phyloP scores from a whole-genome alignment of 2,329 filamentous ascomycete species.

The Cadophora gregata region DNA sequence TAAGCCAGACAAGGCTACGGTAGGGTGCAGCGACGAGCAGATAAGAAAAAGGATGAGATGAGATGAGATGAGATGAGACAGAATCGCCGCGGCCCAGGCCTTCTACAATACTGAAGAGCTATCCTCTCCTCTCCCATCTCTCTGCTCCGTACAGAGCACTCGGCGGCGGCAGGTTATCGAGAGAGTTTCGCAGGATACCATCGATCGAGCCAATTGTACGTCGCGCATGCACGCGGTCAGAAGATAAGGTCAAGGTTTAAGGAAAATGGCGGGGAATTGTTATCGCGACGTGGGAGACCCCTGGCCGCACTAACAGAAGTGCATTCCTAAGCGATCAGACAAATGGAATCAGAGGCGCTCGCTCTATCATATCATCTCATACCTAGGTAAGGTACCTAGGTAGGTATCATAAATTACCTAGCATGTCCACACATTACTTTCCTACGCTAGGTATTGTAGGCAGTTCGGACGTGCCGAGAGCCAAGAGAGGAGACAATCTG shows the following conservation, averaged over 20 bases:
- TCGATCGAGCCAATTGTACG: slow-evolving; percentile 1
- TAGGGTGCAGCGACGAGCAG: background rate
- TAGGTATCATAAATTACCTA: too few relatives aligned
- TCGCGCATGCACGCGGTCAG: background rate
- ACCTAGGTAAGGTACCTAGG: too few relatives aligned
- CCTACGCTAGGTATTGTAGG: too few relatives aligned
- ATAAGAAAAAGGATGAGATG: background rate
- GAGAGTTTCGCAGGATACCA: background rate
- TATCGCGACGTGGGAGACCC: background rate
- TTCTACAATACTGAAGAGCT: background rate
- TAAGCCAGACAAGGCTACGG: background rate
- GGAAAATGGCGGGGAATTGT: slow-evolving; percentile 2
- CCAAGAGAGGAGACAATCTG: background rate
- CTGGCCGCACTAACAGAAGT: background rate
- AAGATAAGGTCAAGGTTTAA: slow-evolving; percentile 7
- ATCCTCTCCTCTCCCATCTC: too few relatives aligned
- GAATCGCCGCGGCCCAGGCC: slow-evolving; percentile 5
- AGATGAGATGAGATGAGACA: background rate
- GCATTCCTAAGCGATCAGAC: background rate
- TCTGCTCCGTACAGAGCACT: background rate
- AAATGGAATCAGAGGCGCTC: background rate
- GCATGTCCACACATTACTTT: too few relatives aligned
- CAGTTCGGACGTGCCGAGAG: background rate
- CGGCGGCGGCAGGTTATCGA: background rate
- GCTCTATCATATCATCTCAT: background rate